Evolutionary conservation across 306 rosid species (phyloP).

Genomic region (Rosa rugosa): DNA sequence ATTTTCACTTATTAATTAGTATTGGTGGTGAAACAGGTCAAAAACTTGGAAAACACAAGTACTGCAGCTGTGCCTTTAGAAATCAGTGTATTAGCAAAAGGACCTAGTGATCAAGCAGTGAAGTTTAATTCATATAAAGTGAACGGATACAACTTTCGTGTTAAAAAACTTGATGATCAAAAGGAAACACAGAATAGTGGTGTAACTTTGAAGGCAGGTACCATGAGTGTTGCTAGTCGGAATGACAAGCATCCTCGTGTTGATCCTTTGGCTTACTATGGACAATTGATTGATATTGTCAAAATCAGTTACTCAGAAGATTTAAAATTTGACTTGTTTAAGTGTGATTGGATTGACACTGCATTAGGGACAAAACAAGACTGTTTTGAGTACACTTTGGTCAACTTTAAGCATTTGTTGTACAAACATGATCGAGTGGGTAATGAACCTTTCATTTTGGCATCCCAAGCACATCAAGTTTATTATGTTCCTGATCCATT

Average conservation of each 20-base stretch:
- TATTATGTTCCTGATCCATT: too few relatives aligned
- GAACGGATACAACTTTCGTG: neutral
- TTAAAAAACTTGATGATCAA: neutral
- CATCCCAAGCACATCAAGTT: too few relatives aligned
- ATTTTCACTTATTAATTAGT: too few relatives aligned
- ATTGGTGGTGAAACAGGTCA: neutral
- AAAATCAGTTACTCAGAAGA: neutral
- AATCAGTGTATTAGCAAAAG: neutral
- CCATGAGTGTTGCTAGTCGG: too few relatives aligned
- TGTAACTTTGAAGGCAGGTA: neutral
- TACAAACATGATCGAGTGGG: too few relatives aligned
- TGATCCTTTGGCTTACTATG: neutral
- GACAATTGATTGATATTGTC: neutral
- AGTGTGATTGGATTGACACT: neutral
- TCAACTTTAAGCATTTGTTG: too few relatives aligned
- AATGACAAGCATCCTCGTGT: too few relatives aligned
- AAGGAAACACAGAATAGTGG: neutral
- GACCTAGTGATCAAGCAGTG: neutral
- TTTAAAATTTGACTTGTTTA: neutral
- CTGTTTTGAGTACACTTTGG: too few relatives aligned
- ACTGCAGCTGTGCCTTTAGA: neutral
- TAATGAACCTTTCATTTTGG: too few relatives aligned
- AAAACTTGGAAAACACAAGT: too few relatives aligned
- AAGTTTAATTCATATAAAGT: neutral
- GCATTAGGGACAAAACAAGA: too few relatives aligned